phyloP scores from a whole-genome alignment of 2,329 filamentous ascomycete species.

The Davidsoniella australis region DNA sequence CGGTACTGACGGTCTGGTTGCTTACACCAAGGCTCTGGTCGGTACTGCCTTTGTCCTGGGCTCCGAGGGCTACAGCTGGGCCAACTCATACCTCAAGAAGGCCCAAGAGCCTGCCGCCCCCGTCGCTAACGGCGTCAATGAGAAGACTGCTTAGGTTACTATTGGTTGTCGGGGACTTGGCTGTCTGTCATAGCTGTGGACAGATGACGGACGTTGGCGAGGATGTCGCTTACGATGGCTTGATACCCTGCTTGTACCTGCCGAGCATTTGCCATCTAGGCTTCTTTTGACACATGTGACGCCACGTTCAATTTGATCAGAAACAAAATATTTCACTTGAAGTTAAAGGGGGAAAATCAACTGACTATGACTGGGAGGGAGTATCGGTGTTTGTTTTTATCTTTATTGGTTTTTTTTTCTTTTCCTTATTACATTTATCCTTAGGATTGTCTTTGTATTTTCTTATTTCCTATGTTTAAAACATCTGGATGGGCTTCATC shows the following conservation, averaged over 20 bases:
- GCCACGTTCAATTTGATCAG: too few relatives aligned
- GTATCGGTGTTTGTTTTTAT: conserved; percentile 6
- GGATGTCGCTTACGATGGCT: neutral
- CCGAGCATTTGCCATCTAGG: conserved; percentile 1
- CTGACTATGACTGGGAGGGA: neutral
- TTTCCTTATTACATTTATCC: conserved; percentile 1
- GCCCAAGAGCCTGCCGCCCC: conserved; percentile 27
- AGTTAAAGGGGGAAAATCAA: neutral
- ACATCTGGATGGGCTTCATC: too few relatives aligned
- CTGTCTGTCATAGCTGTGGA: neutral
- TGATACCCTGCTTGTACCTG: conserved; percentile 5
- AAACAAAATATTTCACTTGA: too few relatives aligned
- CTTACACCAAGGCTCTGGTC: conserved; percentile 51
- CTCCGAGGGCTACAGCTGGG: conserved; percentile 44
- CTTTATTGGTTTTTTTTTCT: conserved; percentile 2
- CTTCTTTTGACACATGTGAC: neutral
- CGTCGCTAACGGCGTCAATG: conserved; percentile 26
- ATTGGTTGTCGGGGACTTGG: neutral
- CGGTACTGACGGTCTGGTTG: conserved; percentile 46
- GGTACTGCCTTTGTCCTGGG: conserved; percentile 50
- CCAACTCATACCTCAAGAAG: conserved; percentile 43
- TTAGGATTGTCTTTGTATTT: neutral
- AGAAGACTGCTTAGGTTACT: conserved; percentile 22
- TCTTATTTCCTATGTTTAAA: neutral
- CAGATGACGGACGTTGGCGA: conserved; percentile 17